These are phyloP conservation scores for Castanea crenata DNA, from an alignment of 306 rosid species.

Conservation along the genomic window DNA sequence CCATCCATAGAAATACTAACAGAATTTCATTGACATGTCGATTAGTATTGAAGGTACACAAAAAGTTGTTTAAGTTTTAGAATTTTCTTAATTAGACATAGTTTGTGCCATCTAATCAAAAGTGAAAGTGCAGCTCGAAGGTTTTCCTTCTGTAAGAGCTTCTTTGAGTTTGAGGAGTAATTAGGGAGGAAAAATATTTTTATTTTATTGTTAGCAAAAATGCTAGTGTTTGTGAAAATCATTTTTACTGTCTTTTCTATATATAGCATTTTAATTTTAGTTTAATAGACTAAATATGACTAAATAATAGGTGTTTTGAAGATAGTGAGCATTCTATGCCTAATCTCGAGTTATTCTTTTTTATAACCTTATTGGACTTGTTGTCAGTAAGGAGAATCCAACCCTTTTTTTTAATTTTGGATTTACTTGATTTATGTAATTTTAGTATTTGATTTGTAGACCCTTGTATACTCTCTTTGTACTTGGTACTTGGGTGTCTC, in stretches of 20 bases:
- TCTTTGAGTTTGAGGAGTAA: neutral
- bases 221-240: neutral
- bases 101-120: neutral
- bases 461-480: no score
- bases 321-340: no score
- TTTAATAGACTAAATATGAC: no score
- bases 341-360: no score
- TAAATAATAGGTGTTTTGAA: no score
- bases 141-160: neutral
- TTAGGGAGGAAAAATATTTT: neutral
- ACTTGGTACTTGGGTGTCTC: no score
- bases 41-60: slow-evolving; percentile 70
- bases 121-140: neutral
- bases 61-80: slow-evolving; percentile 66
- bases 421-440: no score
- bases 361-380: no score
- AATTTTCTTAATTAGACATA: neutral
- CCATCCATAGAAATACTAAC: slow-evolving; percentile 46
- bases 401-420: no score
- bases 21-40: slow-evolving; percentile 84
- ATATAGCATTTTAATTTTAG: neutral
- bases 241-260: neutral
- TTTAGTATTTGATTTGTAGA: no score
- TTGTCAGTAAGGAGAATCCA: no score
- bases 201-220: neutral